A percentile compares a stretch with the other conserved stretches of the same genome.
phyloP scores from a whole-genome alignment of 257 asterid species.

The Scutellaria baicalensis region DNA sequence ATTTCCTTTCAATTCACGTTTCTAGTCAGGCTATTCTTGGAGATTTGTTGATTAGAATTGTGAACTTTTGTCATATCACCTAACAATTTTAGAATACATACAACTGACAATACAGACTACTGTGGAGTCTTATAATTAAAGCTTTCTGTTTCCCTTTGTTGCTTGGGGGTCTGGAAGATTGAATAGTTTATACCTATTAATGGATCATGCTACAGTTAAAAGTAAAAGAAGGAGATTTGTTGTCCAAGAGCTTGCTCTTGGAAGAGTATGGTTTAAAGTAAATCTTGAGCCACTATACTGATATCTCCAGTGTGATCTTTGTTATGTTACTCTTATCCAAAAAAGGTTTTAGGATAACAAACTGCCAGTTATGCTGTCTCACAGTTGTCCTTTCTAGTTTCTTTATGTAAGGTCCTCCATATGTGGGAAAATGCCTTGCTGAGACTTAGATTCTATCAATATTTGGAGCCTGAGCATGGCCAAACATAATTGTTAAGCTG shows the following conservation, averaged over 20 bases:
- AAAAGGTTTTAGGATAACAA: not conserved
- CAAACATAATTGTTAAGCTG: not conserved
- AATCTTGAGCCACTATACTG: not conserved
- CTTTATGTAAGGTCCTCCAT: not conserved
- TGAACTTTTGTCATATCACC: not conserved
- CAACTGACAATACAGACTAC: not conserved
- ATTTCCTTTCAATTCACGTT: not conserved
- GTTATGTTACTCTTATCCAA: not conserved
- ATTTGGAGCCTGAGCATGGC: not conserved
- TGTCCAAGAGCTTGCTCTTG: not conserved
- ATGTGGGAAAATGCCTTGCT: not conserved
- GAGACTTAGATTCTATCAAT: not conserved
- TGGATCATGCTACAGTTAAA: not conserved
- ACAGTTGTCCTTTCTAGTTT: not conserved
- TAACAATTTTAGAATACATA: not conserved
- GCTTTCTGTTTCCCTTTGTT: not conserved
- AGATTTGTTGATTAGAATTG: not conserved
- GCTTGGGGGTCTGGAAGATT: not conserved
- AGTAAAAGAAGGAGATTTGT: not conserved
- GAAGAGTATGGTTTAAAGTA: not conserved
- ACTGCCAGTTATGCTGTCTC: not conserved
- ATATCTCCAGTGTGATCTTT: not conserved
- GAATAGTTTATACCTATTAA: not conserved
- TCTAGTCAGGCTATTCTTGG: not conserved
- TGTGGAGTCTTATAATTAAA: not conserved